phyloP scores from a whole-genome alignment of 257 asterid species.

The Cynanchum wilfordii region DNA sequence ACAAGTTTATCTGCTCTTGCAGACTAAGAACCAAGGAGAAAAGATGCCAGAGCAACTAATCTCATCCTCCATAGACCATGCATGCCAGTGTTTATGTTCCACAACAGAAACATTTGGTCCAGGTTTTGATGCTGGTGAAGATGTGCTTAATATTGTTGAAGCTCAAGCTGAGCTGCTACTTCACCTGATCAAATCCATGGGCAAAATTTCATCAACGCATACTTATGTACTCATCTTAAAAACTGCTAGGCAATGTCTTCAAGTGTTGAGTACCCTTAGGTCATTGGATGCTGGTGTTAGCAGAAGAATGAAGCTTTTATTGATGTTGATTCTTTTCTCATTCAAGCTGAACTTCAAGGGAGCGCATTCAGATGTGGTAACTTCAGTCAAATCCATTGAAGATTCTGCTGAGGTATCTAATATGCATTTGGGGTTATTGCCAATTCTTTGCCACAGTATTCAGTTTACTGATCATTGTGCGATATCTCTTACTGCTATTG shows the following conservation, averaged over 20 bases:
- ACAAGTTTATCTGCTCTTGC: slow-evolving; percentile 32
- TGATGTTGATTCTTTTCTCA: slow-evolving; percentile 61
- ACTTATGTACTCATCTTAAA: slow-evolving; percentile 46
- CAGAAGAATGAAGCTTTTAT: slow-evolving; percentile 41
- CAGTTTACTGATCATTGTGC: slow-evolving; percentile 49
- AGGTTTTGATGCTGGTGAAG: slow-evolving; percentile 38
- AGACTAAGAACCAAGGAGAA: slow-evolving; percentile 45
- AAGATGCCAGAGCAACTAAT: slow-evolving; percentile 51
- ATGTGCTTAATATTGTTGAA: slow-evolving; percentile 52
- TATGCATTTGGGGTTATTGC: slow-evolving; percentile 59
- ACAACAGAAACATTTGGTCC: slow-evolving; percentile 51
- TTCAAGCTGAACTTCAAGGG: slow-evolving; percentile 36
- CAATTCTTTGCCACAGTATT: slow-evolving; percentile 68
- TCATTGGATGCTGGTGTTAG: slow-evolving; percentile 36
- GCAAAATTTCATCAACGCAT: slow-evolving; percentile 30
- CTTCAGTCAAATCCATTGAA: slow-evolving; percentile 30
- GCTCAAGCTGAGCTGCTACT: slow-evolving; percentile 77
- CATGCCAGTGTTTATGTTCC: slow-evolving; percentile 54
- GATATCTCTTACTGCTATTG: slow-evolving; percentile 61
- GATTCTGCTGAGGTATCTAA: slow-evolving; percentile 51
- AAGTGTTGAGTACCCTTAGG: slow-evolving; percentile 46
- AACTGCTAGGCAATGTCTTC: slow-evolving; percentile 69
- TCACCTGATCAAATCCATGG: slow-evolving; percentile 45
- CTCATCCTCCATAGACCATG: slow-evolving; percentile 49
- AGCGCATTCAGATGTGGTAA: slow-evolving; percentile 20